Conservation (phyloP, 495 filamentous ascomycete genomes). For the Aspergillus nanangensis region DNA sequence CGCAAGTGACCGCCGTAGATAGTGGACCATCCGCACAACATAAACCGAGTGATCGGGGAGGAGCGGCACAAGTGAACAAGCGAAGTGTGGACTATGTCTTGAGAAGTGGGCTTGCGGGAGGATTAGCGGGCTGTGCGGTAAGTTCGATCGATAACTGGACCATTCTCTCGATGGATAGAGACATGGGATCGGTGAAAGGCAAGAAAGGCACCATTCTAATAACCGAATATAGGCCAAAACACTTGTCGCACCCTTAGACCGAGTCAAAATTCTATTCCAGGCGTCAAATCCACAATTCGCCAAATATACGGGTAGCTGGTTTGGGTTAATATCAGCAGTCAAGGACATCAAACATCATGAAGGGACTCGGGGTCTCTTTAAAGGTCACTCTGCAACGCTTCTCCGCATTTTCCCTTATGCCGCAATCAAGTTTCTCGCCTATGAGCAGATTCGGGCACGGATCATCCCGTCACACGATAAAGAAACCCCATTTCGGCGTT, state of each 20-base stretch:
- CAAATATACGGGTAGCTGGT: constrained; percentile 87
- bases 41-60: constrained; percentile 12
- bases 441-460: constrained; percentile 83
- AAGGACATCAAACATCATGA: constrained; percentile 74
- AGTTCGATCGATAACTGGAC: constrained; percentile 27
- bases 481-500: constrained; percentile 74
- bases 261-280: constrained; percentile 98
- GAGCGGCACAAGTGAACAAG: constrained; percentile 50
- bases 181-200: not conserved
- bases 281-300: constrained; percentile 88
- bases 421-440: constrained; percentile 94
- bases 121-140: constrained; percentile 83
- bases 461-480: constrained; percentile 66
- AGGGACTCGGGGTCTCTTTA: constrained; percentile 73
- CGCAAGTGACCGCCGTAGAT: constrained; percentile 10
- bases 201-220: not conserved
- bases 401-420: constrained; percentile 97
- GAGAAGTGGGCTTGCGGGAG: constrained; percentile 78
- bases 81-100: constrained; percentile 78
- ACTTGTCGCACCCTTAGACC: constrained; percentile 89
- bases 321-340: constrained; percentile 71
- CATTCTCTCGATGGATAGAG: not conserved
- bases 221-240: constrained; percentile 72
- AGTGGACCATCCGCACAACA: constrained; percentile 4
- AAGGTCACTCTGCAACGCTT: constrained; percentile 90